phyloP scores from a whole-genome alignment of 1,139 yeast genomes.

The Yueomyces sp. region DNA sequence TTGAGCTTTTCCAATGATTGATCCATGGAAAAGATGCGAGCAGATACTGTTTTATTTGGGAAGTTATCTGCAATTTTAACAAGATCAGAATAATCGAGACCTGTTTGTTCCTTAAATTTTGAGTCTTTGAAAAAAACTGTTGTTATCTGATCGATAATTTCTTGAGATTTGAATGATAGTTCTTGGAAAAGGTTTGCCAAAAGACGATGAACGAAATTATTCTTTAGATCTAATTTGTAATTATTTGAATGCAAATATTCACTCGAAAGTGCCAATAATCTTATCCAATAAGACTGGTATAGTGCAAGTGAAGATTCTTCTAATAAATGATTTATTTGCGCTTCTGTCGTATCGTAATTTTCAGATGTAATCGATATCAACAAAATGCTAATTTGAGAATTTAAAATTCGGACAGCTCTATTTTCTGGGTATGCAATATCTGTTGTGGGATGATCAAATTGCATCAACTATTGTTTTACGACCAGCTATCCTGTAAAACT shows the following conservation, averaged over 20 bases:
- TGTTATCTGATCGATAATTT: slow-evolving; percentile 8
- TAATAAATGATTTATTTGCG: slow-evolving; percentile 11
- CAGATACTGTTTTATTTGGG: background rate
- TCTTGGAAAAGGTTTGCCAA: slow-evolving; percentile 9
- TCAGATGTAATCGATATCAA: slow-evolving; percentile 11
- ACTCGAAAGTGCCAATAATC: slow-evolving; percentile 12
- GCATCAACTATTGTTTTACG: slow-evolving; percentile 11
- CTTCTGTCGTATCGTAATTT: slow-evolving; percentile 10
- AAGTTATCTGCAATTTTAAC: background rate
- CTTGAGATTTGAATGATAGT: slow-evolving; percentile 9
- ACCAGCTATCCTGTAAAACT: background rate
- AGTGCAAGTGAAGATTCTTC: slow-evolving; percentile 12
- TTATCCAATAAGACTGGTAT: slow-evolving; percentile 17
- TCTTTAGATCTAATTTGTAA: slow-evolving; percentile 5
- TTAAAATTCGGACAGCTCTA: slow-evolving; percentile 15
- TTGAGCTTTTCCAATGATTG: background rate
- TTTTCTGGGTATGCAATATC: slow-evolving; percentile 9
- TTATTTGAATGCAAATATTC: slow-evolving; percentile 8
- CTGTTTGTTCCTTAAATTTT: slow-evolving; percentile 9
- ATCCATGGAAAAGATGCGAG: background rate
- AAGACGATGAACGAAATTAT: slow-evolving; percentile 12
- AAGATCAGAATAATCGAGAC: slow-evolving; percentile 7
- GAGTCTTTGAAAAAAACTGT: slow-evolving; percentile 8
- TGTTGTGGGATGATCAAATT: slow-evolving; percentile 8
- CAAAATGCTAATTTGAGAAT: slow-evolving; percentile 17